Evolutionary conservation across 257 asterid species (phyloP).

Genomic region (Haberlea rhodopensis): DNA sequence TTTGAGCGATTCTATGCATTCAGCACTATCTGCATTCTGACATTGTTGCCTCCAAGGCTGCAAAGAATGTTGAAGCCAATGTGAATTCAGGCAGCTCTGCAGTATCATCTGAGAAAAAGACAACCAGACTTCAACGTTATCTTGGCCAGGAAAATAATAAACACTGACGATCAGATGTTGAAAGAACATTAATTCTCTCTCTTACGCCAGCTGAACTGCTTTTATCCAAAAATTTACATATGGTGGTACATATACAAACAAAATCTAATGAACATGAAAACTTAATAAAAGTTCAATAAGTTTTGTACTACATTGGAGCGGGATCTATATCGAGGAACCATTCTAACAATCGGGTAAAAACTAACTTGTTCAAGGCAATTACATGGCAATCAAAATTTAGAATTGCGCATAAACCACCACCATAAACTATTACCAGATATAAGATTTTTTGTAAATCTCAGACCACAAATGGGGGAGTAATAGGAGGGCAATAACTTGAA

Average conservation of each 20-base stretch:
- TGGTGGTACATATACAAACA: too few species aligned
- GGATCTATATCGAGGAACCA: too few species aligned
- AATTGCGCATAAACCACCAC: slow-evolving; percentile 8
- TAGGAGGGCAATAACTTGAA: too few species aligned
- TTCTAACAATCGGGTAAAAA: slow-evolving; percentile 1
- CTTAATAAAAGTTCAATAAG: slow-evolving; percentile 18
- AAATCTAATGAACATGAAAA: not conserved
- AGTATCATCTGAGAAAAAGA: slow-evolving; percentile 69
- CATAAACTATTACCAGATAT: not conserved
- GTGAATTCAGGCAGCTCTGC: too few species aligned
- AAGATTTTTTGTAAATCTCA: not conserved
- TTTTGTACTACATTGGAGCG: too few species aligned
- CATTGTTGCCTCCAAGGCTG: too few species aligned
- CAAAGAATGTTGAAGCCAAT: too few species aligned
- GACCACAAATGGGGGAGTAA: not conserved
- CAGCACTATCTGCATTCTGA: too few species aligned
- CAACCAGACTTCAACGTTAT: slow-evolving; percentile 13
- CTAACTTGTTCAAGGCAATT: not conserved
- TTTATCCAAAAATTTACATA: too few species aligned
- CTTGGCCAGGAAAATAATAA: slow-evolving; percentile 14
- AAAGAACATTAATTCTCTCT: not conserved
- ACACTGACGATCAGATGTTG: slow-evolving; percentile 7
- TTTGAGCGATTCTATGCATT: slow-evolving; percentile 68
- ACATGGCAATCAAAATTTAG: not conserved
- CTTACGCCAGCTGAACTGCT: not conserved